A percentile compares a stretch with the other conserved stretches of the same genome.
Evolutionary conservation across 805 yeast genomes (phyloP).

Genomic region (Nematodospora valgi): DNA sequence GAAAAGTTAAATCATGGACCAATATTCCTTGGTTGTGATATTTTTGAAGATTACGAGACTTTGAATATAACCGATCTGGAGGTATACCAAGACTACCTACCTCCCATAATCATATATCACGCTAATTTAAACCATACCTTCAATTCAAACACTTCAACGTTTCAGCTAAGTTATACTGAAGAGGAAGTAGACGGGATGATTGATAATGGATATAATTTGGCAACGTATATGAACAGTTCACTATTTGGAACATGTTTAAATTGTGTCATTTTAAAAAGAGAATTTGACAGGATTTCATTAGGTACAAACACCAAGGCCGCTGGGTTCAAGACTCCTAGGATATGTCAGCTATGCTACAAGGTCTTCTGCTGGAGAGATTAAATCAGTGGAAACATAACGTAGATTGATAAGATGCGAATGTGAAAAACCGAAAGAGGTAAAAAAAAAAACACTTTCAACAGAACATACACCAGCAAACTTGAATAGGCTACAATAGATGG

Average conservation of each 20-base stretch:
- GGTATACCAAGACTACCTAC: slow-evolving; percentile 24
- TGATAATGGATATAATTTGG: slow-evolving; percentile 50
- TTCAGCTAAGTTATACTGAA: slow-evolving; percentile 47
- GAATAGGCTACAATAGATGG: background rate
- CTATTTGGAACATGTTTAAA: slow-evolving; percentile 48
- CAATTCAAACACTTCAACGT: slow-evolving; percentile 56
- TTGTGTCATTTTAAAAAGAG: slow-evolving; percentile 55
- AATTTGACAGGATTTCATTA: slow-evolving; percentile 34
- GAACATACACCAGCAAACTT: background rate
- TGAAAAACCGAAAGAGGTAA: background rate
- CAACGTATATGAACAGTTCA: slow-evolving; percentile 43
- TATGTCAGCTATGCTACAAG: slow-evolving; percentile 12
- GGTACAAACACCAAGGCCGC: background rate
- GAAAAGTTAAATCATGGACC: slow-evolving; percentile 23
- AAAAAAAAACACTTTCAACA: background rate
- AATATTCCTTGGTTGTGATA: slow-evolving; percentile 42
- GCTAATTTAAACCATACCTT: slow-evolving; percentile 43
- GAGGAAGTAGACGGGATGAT: slow-evolving; percentile 45
- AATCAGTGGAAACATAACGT: background rate
- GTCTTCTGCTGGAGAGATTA: slow-evolving; percentile 11
- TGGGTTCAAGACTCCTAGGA: slow-evolving; percentile 8
- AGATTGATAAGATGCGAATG: background rate
- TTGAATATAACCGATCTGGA: background rate
- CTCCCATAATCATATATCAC: slow-evolving; percentile 54
- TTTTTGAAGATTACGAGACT: slow-evolving; percentile 22